Base-by-base conservation (phyloP, 805 yeast genomes). In the Suhomyces sp. region DNA sequence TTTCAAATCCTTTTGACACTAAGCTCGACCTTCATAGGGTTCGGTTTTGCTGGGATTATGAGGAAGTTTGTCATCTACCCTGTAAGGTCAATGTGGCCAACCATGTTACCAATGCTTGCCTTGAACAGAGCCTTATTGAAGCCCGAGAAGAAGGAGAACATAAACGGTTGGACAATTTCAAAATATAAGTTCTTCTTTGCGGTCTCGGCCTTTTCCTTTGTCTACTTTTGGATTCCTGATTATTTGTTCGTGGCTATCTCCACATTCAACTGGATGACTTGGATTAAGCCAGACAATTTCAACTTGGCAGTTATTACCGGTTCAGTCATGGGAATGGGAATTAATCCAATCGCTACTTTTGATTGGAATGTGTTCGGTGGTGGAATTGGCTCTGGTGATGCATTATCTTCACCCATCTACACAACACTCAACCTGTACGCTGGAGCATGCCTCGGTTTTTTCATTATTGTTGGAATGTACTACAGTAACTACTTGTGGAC, bases 211-310 rank as follows among this genome's bases (percentile, higher is more conserved):
- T 55, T 49, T 15, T 73, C 77, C 47, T 78, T 77, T 51, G 4
- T 67, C 15, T 78, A 70, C 59, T 72, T 66, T 57, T 78, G 82
- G 82, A 20, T 78, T 20, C 82, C 82, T 31, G 60, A 72, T 49
- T 78, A 72, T 54, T 41, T 77, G 8, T 75, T 77, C 57, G 53
- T 59, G 13, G 79, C 78, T 3, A 60, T 78, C 9, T 74, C 77
- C 5, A 60, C 66, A 2, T 78, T 78, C 65, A 73, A 75, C 57
- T 83, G 87, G 87, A 72, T 80, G 57, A 73, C 80, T 3, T 83
- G 86, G 86, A 82, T 82, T 45, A 64, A 67, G 4, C 86, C 85
- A 12, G 53, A 73, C 37, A 81, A 79, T 60, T 68, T 75, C 52
- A 73, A 75, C 56, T 62, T 82, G 49, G 80, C 81, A 13, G 59